Percentiles rank a stretch among this genome's conserved stretches.
These are phyloP conservation scores for Xerocomus brunneocitrinus DNA, from an alignment of 768 basidiomycete species.

Conservation along the genomic window DNA sequence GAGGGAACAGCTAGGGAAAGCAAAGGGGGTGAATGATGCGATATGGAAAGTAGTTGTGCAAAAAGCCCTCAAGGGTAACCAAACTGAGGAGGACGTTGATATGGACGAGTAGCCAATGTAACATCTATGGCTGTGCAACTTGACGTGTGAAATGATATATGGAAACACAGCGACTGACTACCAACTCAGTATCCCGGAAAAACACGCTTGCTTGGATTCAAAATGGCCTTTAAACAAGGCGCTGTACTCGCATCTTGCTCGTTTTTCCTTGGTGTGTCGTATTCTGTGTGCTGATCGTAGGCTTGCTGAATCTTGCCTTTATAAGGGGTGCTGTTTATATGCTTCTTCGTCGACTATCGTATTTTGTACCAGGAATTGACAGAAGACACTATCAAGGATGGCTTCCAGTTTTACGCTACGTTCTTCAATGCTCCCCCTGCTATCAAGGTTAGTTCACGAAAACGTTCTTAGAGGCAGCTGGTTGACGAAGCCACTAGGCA, in stretches of 20 bases:
- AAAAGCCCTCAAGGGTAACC: slow-evolving; percentile 38
- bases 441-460: slow-evolving; percentile 64
- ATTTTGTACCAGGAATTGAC: slow-evolving; percentile 69
- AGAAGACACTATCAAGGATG: slow-evolving; percentile 64
- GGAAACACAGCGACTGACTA: not conserved
- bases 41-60: slow-evolving; percentile 91
- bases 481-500: slow-evolving; percentile 44
- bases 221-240: slow-evolving; percentile 87
- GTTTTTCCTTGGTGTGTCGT: slow-evolving; percentile 79
- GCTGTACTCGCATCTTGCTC: slow-evolving; percentile 83
- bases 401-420: slow-evolving; percentile 85
- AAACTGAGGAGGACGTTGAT: not conserved
- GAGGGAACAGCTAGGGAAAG: slow-evolving; percentile 68
- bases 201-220: not conserved
- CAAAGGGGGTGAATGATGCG: slow-evolving; percentile 86
- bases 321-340: slow-evolving; percentile 76
- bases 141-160: slow-evolving; percentile 14
- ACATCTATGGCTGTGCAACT: slow-evolving; percentile 16
- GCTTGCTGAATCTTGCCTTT: not conserved
- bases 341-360: slow-evolving; percentile 83
- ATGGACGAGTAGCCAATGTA: slow-evolving; percentile 13
- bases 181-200: not conserved
- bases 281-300: slow-evolving; percentile 16
- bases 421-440: slow-evolving; percentile 92
- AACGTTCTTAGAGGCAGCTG: not conserved